Evolutionary conservation across 371 early-diverging fungal genomes (phyloP).

Genomic region (Homolaphlyctis polyrhiza): DNA sequence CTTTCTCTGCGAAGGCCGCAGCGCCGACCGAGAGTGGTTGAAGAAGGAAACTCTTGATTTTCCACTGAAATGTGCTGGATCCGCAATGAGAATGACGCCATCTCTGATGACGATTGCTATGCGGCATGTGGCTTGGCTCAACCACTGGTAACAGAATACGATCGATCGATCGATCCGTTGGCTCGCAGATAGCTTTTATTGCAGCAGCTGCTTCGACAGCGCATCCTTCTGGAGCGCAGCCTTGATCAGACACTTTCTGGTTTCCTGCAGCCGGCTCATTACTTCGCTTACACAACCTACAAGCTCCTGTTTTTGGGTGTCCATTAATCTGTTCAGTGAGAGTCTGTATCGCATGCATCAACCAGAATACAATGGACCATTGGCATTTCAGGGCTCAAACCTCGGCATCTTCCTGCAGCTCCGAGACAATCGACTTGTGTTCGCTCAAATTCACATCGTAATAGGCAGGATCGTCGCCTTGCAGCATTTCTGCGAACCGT

Average conservation of each 20-base stretch:
- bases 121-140: too few species aligned
- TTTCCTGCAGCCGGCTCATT: constrained; percentile 2
- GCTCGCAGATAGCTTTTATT: too few species aligned
- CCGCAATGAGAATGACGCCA: too few species aligned
- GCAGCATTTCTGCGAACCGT: constrained; percentile 42
- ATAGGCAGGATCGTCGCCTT: constrained; percentile 47
- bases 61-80: too few species aligned
- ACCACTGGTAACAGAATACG: too few species aligned
- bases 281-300: background rate
- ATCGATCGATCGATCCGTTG: too few species aligned
- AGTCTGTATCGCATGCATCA: background rate
- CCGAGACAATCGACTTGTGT: background rate
- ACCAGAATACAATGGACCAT: background rate
- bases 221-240: background rate
- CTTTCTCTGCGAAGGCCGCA: too few species aligned
- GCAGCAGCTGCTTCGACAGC: background rate
- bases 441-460: background rate
- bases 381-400: too few species aligned
- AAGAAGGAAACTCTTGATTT: too few species aligned
- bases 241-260: background rate
- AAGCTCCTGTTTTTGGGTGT: background rate
- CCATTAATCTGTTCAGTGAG: background rate
- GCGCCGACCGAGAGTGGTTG: too few species aligned
- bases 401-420: constrained; percentile 6
- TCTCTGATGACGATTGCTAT: too few species aligned